Evolutionary conservation across 306 rosid species (phyloP).

Genomic region (Abrus precatorius): DNA sequence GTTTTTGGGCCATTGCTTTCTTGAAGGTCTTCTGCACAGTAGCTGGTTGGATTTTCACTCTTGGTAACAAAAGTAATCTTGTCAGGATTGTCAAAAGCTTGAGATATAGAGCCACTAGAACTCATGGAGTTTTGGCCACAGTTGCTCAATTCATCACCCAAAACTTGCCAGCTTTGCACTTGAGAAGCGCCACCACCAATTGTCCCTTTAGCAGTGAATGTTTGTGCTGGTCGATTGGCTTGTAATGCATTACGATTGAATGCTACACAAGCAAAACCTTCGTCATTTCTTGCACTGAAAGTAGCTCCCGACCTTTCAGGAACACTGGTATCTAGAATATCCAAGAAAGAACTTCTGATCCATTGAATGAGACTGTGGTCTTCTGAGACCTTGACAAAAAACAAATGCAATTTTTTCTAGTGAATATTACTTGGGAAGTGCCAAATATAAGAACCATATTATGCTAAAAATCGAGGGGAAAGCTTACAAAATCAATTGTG

Average conservation of each 20-base stretch:
- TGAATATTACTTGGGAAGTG: neutral
- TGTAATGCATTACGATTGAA: slow-evolving; percentile 59
- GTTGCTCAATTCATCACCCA: slow-evolving; percentile 78
- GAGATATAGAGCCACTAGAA: slow-evolving; percentile 87
- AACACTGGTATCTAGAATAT: slow-evolving; percentile 50
- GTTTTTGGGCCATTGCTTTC: slow-evolving; percentile 59
- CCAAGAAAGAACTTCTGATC: slow-evolving; percentile 64
- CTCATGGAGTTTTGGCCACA: slow-evolving; percentile 70
- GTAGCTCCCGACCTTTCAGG: slow-evolving; percentile 44
- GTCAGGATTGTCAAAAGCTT: slow-evolving; percentile 65
- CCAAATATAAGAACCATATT: slow-evolving; percentile 1
- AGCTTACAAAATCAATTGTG: slow-evolving; percentile 65
- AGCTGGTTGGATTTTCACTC: slow-evolving; percentile 43
- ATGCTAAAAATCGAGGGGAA: slow-evolving; percentile 13
- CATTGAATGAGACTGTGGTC: slow-evolving; percentile 69
- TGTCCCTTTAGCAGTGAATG: slow-evolving; percentile 57
- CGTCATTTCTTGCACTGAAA: slow-evolving; percentile 47
- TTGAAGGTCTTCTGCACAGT: slow-evolving; percentile 45
- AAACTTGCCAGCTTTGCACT: slow-evolving; percentile 79
- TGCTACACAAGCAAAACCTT: slow-evolving; percentile 43
- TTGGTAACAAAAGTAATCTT: slow-evolving; percentile 52
- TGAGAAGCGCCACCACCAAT: slow-evolving; percentile 65
- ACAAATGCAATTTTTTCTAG: no score
- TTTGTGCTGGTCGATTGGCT: slow-evolving; percentile 55
- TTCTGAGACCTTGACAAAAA: slow-evolving; percentile 70